These are phyloP conservation scores for Colletotrichum limetticola DNA, from an alignment of 2,329 filamentous ascomycete genomes.

Conservation along the genomic window DNA sequence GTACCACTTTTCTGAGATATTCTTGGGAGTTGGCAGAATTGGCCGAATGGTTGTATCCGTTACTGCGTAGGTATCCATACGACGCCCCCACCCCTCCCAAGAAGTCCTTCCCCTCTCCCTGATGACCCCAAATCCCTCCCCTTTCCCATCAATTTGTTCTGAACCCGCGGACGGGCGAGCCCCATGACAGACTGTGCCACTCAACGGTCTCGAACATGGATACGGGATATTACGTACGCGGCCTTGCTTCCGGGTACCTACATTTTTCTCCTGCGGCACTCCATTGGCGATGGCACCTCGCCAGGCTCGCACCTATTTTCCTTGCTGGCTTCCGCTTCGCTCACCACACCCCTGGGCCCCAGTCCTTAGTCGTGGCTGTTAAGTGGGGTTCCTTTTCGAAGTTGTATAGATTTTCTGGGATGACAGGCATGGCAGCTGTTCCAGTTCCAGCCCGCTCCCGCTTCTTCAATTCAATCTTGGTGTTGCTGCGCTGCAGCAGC, in stretches of 20 bases:
- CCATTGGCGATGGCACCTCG: background rate
- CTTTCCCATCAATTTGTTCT: constrained; percentile 10
- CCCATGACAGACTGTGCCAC: background rate
- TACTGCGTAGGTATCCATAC: background rate
- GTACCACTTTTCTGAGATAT: background rate
- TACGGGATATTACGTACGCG: constrained; percentile 31
- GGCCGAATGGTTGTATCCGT: background rate
- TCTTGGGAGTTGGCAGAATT: background rate
- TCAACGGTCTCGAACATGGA: constrained; percentile 20
- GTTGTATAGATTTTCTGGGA: background rate
- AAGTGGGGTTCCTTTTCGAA: constrained; percentile 9
- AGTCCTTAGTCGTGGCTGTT: constrained; percentile 14
- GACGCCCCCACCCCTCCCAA: background rate
- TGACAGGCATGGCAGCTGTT: constrained; percentile 20
- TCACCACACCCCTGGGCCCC: background rate
- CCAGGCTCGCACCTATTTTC: too few relatives aligned
- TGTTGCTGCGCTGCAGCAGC: background rate
- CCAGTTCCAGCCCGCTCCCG: background rate
- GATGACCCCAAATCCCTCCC: background rate
- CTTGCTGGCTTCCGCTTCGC: too few relatives aligned
- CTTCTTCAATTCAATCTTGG: background rate
- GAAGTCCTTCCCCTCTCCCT: background rate
- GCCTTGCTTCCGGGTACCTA: background rate
- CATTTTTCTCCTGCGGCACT: background rate
- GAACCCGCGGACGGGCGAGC: background rate